A percentile compares a stretch with the other conserved stretches of the same genome.
phyloP scores from a whole-genome alignment of 1,284 basidiomycete genomes.

The Pulchroboletus neoregius region DNA sequence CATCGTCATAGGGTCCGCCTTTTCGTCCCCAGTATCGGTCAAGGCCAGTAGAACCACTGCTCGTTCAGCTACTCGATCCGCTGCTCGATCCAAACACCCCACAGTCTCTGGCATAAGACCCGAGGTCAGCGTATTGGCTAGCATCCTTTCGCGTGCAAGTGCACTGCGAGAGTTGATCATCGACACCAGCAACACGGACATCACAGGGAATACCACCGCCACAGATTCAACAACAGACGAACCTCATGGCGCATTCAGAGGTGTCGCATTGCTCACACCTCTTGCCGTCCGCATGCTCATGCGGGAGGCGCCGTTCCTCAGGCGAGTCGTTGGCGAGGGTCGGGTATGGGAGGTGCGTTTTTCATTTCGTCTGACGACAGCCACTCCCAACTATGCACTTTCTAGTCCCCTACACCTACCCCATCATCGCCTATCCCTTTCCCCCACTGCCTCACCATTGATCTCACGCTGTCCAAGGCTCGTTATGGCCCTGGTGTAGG shows the following conservation, averaged over 20 bases:
- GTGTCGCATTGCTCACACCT: conserved; percentile 15
- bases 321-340: conserved; percentile 49
- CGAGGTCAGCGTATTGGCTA: conserved; percentile 15
- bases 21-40: conserved; percentile 1
- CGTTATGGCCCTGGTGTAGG: conserved; percentile 13
- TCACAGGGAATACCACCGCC: neutral
- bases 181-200: conserved; percentile 11
- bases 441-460: conserved; percentile 10
- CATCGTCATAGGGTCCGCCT: conserved; percentile 19
- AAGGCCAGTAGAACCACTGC: neutral
- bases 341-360: conserved; percentile 55
- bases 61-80: neutral
- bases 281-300: conserved; percentile 22
- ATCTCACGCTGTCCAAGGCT: conserved; percentile 16
- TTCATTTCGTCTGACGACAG: no score
- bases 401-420: conserved; percentile 17
- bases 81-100: neutral
- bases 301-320: conserved; percentile 22
- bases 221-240: neutral
- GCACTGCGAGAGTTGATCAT: conserved; percentile 18
- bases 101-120: conserved; percentile 2
- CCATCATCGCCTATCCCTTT: conserved; percentile 10
- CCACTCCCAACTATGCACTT: neutral
- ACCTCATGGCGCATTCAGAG: neutral
- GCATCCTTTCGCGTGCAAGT: conserved; percentile 17